Evolutionary conservation across 129 eudicot species (phyloP), one percentile per base, ranked within the genome.

Genomic region (Oenanthe sinensis): DNA sequence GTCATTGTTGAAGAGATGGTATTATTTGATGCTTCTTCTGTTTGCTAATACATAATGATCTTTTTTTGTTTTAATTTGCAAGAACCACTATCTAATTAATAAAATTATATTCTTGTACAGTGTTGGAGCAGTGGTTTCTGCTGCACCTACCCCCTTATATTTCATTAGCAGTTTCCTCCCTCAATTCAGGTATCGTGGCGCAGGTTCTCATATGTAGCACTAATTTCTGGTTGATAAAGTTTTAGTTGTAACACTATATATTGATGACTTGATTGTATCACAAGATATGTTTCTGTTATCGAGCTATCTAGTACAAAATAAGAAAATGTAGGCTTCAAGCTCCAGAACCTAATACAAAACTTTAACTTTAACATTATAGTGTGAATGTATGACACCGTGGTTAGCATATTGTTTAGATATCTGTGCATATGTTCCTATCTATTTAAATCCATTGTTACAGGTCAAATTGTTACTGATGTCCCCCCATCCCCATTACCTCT

Each of bases 71-170:
- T 65, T 12, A 50, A 17, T 36, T 48, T 62, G 62, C 83, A 28
- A 60, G 42, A 43, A 11, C 43, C 48, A 68, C 52, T 55, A 24
- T 16, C 16, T 24, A 42, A 40, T 22, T 28, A 63, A 69, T 54
- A 63, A 60, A 60, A 80, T 71, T 37, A 16, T 37, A 71, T 74
- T 75, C 62, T 75, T 74, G 47, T 87, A 86, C 90, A 89, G 96
- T 92, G 99, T 82, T 95, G 99, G 99, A 95, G 90, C 87, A 92
- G 88, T 87, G 99, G 99, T 78, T 83, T 79, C 79, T 95, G 99
- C 83, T 86, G 89, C 86, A 95, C 96, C 22, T 95, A 95, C 80
- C 99, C 99, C 17, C 99, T 95, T 74, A 58, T 95, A 85, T 92
- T 92, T 78, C 97, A 94, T 43, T 87, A 87, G 65, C 83, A 85